Evolutionary conservation across 495 filamentous ascomycete genomes (phyloP).

Genomic region (Geopyxis carbonaria): DNA sequence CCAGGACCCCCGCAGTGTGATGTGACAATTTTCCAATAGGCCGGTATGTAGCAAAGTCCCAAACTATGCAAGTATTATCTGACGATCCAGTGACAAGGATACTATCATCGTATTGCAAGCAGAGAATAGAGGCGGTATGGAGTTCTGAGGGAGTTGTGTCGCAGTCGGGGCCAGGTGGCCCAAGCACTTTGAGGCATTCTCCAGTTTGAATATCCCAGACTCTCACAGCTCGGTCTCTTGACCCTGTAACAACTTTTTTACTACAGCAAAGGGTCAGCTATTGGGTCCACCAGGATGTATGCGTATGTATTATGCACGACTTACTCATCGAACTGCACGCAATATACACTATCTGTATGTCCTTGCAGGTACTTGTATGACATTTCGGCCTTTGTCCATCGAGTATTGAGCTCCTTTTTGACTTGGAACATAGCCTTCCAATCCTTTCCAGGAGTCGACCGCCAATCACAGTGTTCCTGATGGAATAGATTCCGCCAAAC

Average conservation of each 20-base stretch:
- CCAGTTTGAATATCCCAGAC: conserved; percentile 86
- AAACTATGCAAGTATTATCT: conserved; percentile 80
- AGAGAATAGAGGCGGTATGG: conserved; percentile 82
- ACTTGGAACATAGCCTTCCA: conserved; percentile 79
- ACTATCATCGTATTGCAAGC: conserved; percentile 79
- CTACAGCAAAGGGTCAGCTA: conserved; percentile 28
- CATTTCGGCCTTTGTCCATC: conserved; percentile 63
- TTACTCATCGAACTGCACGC: conserved; percentile 92
- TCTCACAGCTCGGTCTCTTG: conserved; percentile 82
- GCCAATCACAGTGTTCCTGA: conserved; percentile 22
- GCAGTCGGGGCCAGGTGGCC: conserved; percentile 23
- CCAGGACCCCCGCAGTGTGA: conserved; percentile 76
- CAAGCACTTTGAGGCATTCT: conserved; percentile 66
- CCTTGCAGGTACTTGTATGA: conserved; percentile 78
- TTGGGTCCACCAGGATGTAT: background rate
- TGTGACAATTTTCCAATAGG: conserved; percentile 57
- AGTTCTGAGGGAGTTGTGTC: conserved; percentile 27
- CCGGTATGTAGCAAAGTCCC: conserved; percentile 61
- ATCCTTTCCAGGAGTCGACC: conserved; percentile 34
- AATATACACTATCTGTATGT: conserved; percentile 89
- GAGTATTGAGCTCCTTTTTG: conserved; percentile 51
- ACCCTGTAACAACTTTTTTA: conserved; percentile 89
- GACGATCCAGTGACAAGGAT: conserved; percentile 92
- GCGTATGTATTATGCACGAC: too few species aligned
- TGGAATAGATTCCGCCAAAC: conserved; percentile 23